These are phyloP conservation scores for Elongisporangium senticosum DNA, from an alignment of 352 stramenopile genomes.

Conservation along the genomic window DNA sequence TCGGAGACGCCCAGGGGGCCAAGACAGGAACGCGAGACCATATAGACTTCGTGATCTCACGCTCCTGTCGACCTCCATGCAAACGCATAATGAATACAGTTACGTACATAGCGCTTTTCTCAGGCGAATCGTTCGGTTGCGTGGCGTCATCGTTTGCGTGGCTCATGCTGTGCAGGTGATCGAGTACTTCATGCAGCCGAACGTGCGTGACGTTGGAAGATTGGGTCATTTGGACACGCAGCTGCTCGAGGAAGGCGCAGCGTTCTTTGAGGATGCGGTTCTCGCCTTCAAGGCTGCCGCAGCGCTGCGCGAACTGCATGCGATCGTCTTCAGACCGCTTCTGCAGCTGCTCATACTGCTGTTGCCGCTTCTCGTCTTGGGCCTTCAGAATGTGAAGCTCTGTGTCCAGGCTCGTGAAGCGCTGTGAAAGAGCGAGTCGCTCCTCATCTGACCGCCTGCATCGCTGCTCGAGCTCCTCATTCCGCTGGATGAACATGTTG, in stretches of 20 bases:
- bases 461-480: slow-evolving; percentile 23
- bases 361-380: not conserved
- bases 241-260: not conserved
- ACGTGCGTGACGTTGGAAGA: not conserved
- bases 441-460: slow-evolving; percentile 24
- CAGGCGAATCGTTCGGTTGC: not conserved
- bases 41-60: not conserved
- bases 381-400: slow-evolving; percentile 14
- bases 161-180: not conserved
- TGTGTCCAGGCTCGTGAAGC: slow-evolving; percentile 38
- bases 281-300: not conserved
- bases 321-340: not conserved
- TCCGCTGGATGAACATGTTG: slow-evolving; percentile 13
- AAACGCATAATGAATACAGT: slow-evolving; percentile 9
- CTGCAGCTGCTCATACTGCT: not conserved
- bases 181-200: not conserved
- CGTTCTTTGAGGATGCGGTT: not conserved
- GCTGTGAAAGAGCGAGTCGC: slow-evolving; percentile 25
- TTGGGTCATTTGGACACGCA: not conserved
- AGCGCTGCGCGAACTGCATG: not conserved
- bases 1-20: slow-evolving; percentile 12
- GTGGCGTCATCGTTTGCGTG: not conserved
- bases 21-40: slow-evolving; percentile 1
- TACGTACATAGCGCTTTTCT: not conserved
- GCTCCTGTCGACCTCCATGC: not conserved